These are phyloP conservation scores for Metroxylon sagu DNA, from an alignment of 176 grass and related monocot genomes.

Conservation along the genomic window DNA sequence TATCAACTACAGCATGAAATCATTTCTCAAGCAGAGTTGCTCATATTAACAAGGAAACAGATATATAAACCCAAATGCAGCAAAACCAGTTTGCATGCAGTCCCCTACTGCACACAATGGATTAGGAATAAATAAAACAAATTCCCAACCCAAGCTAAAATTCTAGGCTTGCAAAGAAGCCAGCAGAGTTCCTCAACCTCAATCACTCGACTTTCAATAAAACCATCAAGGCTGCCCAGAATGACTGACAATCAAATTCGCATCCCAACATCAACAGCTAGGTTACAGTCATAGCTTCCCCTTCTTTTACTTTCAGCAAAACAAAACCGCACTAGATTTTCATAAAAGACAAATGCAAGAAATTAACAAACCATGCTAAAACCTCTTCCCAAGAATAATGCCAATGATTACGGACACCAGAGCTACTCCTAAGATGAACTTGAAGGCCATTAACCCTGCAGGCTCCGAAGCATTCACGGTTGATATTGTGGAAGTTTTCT, in stretches of 20 bases:
- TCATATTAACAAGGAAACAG: conserved; percentile 19
- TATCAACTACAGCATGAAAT: no score
- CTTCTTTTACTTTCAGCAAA: no score
- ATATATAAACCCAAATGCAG: conserved; percentile 1
- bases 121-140: conserved; percentile 71
- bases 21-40: neutral
- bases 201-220: no score
- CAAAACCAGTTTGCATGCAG: conserved; percentile 37
- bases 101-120: conserved; percentile 32
- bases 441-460: conserved; percentile 90
- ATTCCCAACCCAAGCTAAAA: conserved; percentile 26
- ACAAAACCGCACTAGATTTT: no score
- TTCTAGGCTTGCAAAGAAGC: no score
- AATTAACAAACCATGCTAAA: conserved; percentile 32
- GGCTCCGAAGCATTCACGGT: conserved; percentile 33
- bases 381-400: conserved; percentile 81
- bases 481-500: conserved; percentile 13
- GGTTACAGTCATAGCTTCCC: no score
- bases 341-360: neutral
- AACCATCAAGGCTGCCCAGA: neutral
- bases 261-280: no score
- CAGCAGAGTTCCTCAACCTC: no score
- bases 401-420: conserved; percentile 65
- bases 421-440: conserved; percentile 83
- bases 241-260: no score